A percentile compares a stretch with the other conserved stretches of the same genome.
Evolutionary conservation across 2,329 filamentous ascomycete species (phyloP).

Genomic region (Neopestalotiopsis sp.): DNA sequence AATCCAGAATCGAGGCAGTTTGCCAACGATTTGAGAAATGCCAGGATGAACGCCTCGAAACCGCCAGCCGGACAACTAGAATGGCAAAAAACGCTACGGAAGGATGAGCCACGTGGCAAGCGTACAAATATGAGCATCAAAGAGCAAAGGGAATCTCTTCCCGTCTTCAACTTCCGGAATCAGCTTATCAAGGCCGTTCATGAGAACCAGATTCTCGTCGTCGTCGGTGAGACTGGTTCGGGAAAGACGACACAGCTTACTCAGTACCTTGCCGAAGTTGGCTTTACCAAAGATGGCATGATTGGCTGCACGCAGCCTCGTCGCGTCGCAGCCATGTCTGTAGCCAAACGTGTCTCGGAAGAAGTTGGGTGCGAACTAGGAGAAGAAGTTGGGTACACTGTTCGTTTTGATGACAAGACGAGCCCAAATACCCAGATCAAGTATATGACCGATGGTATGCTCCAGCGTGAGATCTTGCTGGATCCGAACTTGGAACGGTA

Average conservation of each 20-base stretch:
- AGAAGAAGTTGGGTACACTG: conserved; percentile 94
- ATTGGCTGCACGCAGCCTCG: conserved; percentile 97
- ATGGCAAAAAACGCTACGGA: conserved; percentile 87
- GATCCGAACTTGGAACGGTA: conserved; percentile 90
- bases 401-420: conserved; percentile 95
- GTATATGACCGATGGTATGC: conserved; percentile 99
- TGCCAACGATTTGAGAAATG: conserved; percentile 80
- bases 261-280: conserved; percentile 91
- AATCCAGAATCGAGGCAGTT: conserved; percentile 85
- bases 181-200: conserved; percentile 86
- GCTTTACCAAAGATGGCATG: conserved; percentile 84
- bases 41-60: conserved; percentile 62
- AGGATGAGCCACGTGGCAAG: conserved; percentile 82
- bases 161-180: conserved; percentile 86
- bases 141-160: conserved; percentile 87
- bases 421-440: conserved; percentile 90
- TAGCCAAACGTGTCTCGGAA: conserved; percentile 94
- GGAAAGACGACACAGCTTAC: conserved; percentile 97
- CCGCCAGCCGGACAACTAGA: conserved; percentile 76
- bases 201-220: conserved; percentile 90
- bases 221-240: conserved; percentile 95
- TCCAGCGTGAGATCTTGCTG: conserved; percentile 91
- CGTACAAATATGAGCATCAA: conserved; percentile 92
- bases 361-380: conserved; percentile 92
- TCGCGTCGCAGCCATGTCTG: conserved; percentile 96